Evolutionary conservation across 1,139 yeast genomes (phyloP).

Genomic region (Yamadazyma triangularis): DNA sequence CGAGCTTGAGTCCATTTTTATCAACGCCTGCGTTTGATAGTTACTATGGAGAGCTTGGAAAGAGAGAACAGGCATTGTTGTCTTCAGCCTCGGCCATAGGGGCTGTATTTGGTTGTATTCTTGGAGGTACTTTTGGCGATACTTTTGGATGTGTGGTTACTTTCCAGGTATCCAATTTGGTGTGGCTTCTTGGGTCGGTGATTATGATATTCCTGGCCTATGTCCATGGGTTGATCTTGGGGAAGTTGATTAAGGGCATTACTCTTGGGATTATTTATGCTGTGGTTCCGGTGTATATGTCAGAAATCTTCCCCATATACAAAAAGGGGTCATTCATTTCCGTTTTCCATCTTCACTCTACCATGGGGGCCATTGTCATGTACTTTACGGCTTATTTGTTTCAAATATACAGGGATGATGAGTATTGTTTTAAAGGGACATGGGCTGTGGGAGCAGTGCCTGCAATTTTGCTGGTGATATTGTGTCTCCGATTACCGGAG

Average conservation of each 20-base stretch:
- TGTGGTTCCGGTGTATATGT: slow-evolving; percentile 28
- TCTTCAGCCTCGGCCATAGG: slow-evolving; percentile 29
- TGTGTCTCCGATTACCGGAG: slow-evolving; percentile 23
- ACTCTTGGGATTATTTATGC: slow-evolving; percentile 28
- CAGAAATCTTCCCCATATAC: slow-evolving; percentile 23
- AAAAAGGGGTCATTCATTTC: slow-evolving; percentile 21
- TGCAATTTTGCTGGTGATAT: slow-evolving; percentile 14
- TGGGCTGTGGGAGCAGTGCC: slow-evolving; percentile 28
- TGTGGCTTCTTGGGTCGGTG: slow-evolving; percentile 27
- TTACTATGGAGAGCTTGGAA: slow-evolving; percentile 19
- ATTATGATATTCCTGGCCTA: slow-evolving; percentile 22
- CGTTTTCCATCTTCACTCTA: slow-evolving; percentile 17
- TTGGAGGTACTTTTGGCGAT: slow-evolving; percentile 29
- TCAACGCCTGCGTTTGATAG: slow-evolving; percentile 18
- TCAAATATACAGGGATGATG: slow-evolving; percentile 10
- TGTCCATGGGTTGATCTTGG: slow-evolving; percentile 22
- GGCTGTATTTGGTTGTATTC: slow-evolving; percentile 27
- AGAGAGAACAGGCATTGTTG: slow-evolving; percentile 23
- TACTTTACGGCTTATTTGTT: slow-evolving; percentile 18
- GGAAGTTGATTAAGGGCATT: slow-evolving; percentile 27
- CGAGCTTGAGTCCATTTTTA: slow-evolving; percentile 22
- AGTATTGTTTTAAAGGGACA: slow-evolving; percentile 16
- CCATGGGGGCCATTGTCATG: slow-evolving; percentile 20
- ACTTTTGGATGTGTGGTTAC: slow-evolving; percentile 23
- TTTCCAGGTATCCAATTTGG: slow-evolving; percentile 20